Base-by-base conservation (phyloP, 148 eudicot genomes). In the Dysphania ambrosioides region DNA sequence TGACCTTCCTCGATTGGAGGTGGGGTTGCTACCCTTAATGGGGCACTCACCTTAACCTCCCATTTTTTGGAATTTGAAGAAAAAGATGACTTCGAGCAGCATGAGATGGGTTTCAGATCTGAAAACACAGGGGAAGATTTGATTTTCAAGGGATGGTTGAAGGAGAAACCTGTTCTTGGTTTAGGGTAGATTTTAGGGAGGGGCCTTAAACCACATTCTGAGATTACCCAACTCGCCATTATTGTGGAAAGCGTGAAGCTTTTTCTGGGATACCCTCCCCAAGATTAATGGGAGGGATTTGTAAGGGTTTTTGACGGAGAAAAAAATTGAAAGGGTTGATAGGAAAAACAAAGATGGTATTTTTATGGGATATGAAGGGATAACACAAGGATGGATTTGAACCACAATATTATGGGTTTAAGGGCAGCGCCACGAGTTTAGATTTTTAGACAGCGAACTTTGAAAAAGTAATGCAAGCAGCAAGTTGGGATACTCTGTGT, bases 221-320 rank as follows among this genome's bases (percentile, higher is more conserved):
- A 86, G 44, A 93, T 77, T 67, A 88, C 90, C 85, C 80, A 86
- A 79, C 85, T 87, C 30, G 98, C 97, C 98, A 93, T 93, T 86
- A 41, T 12, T 38, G 72, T 4, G 8, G 4, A 9, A 40, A 15
- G 3, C 10, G 1, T 38, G 26, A 38, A 62, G 72, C 66, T 55
- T 66, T 73, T 42, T n/a, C 12, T 32, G 42, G 44, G 19, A 34
- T 26, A 44, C 56, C 49, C 62, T 55, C 34, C n/a, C 41, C 53
- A 16, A 36, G 2, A 47, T 26, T 12, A 51, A 35, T 23, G n/a
- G 55, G 76, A 73, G 71, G 57, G 69, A 44, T 19, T 44, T 51
- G n/a, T 70, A 9, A 66, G 74, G 27, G 72, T 55, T 5, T 47
- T 44, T 38, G 29, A 31, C n/a, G 60, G 67, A 70, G 55, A 51